Base-by-base conservation (phyloP, 2,329 filamentous ascomycete genomes). In the Colletotrichum kahawae region DNA sequence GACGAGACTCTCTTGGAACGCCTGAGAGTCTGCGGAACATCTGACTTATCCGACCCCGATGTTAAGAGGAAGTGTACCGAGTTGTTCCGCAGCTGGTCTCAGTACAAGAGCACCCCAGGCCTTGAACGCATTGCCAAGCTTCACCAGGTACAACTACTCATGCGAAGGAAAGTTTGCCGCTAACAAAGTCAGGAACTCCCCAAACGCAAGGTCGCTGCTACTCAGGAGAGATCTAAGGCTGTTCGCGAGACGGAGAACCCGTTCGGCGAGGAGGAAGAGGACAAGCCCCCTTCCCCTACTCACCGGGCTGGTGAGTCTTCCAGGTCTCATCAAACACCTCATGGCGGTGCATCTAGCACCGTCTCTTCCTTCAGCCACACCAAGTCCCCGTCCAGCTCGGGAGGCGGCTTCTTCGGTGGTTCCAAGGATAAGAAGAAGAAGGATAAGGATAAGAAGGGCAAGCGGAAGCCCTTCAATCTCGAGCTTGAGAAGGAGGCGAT, bases 1-100 rank as follows among this genome's bases (percentile, higher is more conserved):
- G 96, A 99, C 80, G 96, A 98, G 82, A 94, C 96, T 34, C 88
- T 99, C 51, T 91, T 99, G 76, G 97, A 99, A 85, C 94, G 97
- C 29, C 89, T 99, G 67, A 93, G 97, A 27, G 93, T 98, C 38
- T 94, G 96, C 78, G 95, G 94, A 38, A 95, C 94, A 21, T 96
- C 97, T 68, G 90, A 95, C 21, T 89, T 97, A 76, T 96, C 95
- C 1, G 96, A 98, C 83, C 90, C 92, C 0, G 92, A 95, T 74
- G 96, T 99, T n/a, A 93, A 92, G 80, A 92, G 94, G 77, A 98
- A 98, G 85, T 98, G 95, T 82, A 93, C 94, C 65, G 91, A 94
- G 74, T 88, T 99, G 4, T 99, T 98, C 82, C 90, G 93, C 64
- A 92, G 95, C 83, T 99, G 97, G 97, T 92, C 95, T 31, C 92